Evolutionary conservation across 257 asterid species (phyloP).

Genomic region (Fraxinus excelsior): DNA sequence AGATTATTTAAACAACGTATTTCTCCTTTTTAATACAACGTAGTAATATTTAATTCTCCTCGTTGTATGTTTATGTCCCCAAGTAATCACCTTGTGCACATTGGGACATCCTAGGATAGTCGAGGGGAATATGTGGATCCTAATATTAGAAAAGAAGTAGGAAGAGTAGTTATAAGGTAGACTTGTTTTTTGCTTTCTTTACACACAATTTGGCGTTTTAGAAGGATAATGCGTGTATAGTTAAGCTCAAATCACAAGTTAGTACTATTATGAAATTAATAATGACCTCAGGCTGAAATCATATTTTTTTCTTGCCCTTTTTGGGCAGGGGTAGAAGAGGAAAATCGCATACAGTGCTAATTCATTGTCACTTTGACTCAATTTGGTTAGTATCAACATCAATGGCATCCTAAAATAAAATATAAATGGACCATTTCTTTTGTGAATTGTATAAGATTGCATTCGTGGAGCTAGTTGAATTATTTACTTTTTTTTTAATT

Average conservation of each 20-base stretch:
- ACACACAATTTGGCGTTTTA: neutral
- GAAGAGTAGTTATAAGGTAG: constrained; percentile 1
- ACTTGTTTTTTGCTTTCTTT: neutral
- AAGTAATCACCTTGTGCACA: neutral
- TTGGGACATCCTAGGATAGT: neutral
- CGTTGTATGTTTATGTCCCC: neutral
- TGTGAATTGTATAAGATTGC: neutral
- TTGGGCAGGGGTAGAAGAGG: neutral
- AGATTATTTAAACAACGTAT: neutral
- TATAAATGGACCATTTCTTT: neutral
- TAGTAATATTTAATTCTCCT: neutral
- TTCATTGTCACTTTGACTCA: constrained; percentile 26
- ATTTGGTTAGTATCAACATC: neutral
- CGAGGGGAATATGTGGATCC: neutral
- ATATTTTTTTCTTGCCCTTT: too few species aligned
- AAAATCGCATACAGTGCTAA: neutral
- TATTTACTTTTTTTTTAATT: too few species aligned
- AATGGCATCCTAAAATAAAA: neutral
- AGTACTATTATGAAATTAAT: too few species aligned
- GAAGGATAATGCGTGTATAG: too few species aligned
- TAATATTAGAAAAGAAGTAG: neutral
- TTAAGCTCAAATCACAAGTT: too few species aligned
- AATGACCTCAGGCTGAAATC: too few species aligned
- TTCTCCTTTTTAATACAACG: neutral
- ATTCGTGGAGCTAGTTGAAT: neutral